Conservation (phyloP, 257 asterid species). For the Cordia subcordata region DNA sequence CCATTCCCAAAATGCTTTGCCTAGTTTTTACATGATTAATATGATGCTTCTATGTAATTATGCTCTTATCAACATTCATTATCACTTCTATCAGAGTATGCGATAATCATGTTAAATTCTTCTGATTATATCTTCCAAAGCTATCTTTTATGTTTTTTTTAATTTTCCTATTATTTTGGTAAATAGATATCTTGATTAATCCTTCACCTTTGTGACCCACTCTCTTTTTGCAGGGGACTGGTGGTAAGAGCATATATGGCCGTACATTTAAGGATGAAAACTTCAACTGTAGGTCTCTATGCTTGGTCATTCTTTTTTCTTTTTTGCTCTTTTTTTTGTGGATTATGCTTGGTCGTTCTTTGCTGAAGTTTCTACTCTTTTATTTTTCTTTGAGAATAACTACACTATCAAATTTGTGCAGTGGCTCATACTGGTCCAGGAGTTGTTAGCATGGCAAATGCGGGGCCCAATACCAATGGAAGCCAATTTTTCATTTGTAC, state of each 20-base stretch:
- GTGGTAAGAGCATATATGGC: slow-evolving; percentile 96
- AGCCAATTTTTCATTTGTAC: slow-evolving; percentile 98
- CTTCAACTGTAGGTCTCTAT: slow-evolving; percentile 66
- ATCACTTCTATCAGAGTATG: neutral
- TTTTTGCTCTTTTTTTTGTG: too few relatives aligned
- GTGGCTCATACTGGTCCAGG: slow-evolving; percentile 98
- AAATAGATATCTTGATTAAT: too few relatives aligned
- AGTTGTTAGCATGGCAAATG: slow-evolving; percentile 97
- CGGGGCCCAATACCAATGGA: slow-evolving; percentile 97
- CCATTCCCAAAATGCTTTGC: too few relatives aligned
- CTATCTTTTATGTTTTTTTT: too few relatives aligned
- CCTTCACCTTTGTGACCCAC: slow-evolving; percentile 3
- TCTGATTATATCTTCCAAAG: too few relatives aligned
- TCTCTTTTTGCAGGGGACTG: slow-evolving; percentile 66
- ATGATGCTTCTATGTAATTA: too few relatives aligned
- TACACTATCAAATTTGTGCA: slow-evolving; percentile 21
- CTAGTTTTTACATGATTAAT: too few relatives aligned
- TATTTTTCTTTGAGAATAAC: neutral
- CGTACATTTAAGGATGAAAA: slow-evolving; percentile 94
- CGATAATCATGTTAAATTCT: too few relatives aligned
- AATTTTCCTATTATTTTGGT: neutral
- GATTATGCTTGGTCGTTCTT: too few relatives aligned
- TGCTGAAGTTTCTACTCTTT: neutral
- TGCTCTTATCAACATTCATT: too few relatives aligned
- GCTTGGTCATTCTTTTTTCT: slow-evolving; percentile 9